Evolutionary conservation across 345 rosid species (phyloP), one percentile per base, ranked within the genome.

Genomic region (Arabidopsis suecica): DNA sequence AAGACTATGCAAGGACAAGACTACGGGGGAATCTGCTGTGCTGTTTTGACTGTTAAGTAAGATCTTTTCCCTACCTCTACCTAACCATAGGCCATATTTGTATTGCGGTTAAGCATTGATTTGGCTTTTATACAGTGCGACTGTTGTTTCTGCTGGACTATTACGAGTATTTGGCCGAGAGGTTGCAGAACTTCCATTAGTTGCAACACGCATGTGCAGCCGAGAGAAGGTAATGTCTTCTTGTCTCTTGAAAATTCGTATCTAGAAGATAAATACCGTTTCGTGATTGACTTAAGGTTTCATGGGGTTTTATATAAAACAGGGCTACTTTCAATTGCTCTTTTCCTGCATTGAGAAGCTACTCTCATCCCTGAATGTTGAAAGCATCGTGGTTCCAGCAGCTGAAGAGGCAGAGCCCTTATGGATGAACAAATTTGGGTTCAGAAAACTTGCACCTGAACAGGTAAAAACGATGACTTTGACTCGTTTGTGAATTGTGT

Each of bases 141-240:
- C 32, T 28, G 32, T 28, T 20, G 98, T 90, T 51, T 89, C 98
- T 1, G 88, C 88, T 44, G 99, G 93, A 78, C 83, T 91, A n/a
- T 64, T 92, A 10, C 80, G 98, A 63, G 82, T 95, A 37, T 90
- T 92, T 78, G 97, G 98, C 74, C 84, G 70, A 68, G 98, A 95
- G 66, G 75, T 87, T 80, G 98, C 99, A 63, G 99, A 95, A 80
- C 87, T 95, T 78, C 99, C 99, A 61, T 75, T 95, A 70, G 99
- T 87, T 69, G 98, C 99, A 22, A 95, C 99, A 25, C 85, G 88
- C 66, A 71, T 79, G 63, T 81, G 84, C 61, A 84, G 79, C 75
- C 91, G 88, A 51, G 97, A 96, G 59, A 86, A 85, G 93, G 99
- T 90, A 16, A 71, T 56, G 72, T 71, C 60, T 64, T 47, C 6